Base-by-base conservation (phyloP, 2,329 filamentous ascomycete genomes). In the Cyphellophora europaea region DNA sequence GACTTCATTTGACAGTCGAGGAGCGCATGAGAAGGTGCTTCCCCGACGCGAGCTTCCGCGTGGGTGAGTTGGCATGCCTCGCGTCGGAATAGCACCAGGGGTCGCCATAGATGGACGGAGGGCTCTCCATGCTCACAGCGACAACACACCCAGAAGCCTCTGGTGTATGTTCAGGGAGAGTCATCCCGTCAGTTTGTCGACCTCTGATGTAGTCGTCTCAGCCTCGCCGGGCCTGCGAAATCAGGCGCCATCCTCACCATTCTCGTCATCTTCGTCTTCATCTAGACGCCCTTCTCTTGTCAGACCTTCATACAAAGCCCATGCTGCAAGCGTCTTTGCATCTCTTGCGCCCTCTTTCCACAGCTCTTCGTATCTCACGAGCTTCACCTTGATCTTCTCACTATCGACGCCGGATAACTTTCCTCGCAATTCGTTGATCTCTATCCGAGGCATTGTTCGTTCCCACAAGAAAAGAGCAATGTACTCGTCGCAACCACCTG, bases 401-500 rank as follows among this genome's bases (percentile, higher is more conserved):
- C 69, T 69, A 32, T 72, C 59, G 3, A 68, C 58, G 0, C 72
- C 72, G 0, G 71, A 74, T 42, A 72, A 50, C 33, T 63, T 67
- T 6, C 67, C 70, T 42, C 66, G 60, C 44, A 71, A 55, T 25
- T 60, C 58, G 18, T 67, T 55, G 42, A 76, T 61, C 16, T 71
- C 59, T 5, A 53, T 50, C 19, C 63, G 51, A 2, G 63, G 53
- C 39, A 76, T 58, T 3, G 65, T 52, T 47, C 72, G 73, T 50
- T 73, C 63, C 43, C 65, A 70, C 23, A 74, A 44, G 38, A 74
- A 71, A 4, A 75, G 48, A 0, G 70, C 67, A 14, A 75, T 67
- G 41, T 69, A 74, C 42, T 77, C 72, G 48, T 77, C 72, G 37
- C 67, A 70, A 2, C 66, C 72, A 2, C 72, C 72, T 1, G 67